These are phyloP conservation scores for Venturia asperata DNA, from an alignment of 2,329 filamentous ascomycete species.

Conservation along the genomic window DNA sequence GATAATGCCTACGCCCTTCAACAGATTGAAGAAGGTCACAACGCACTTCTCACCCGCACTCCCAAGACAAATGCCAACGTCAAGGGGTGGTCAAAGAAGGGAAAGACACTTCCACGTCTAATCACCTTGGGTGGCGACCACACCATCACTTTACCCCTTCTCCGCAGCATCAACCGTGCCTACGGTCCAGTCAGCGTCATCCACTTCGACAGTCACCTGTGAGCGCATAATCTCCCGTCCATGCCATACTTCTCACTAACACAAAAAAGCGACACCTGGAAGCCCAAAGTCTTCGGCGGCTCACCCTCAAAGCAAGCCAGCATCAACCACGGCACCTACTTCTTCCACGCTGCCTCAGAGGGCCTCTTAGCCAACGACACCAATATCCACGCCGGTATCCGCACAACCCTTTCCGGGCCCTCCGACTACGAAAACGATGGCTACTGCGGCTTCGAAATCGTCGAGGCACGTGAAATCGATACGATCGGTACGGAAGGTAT, in stretches of 20 bases:
- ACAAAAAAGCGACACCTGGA: slow-evolving; percentile 50
- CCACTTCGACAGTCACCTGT: slow-evolving; percentile 56
- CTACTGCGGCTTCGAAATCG: slow-evolving; percentile 76
- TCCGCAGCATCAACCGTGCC: slow-evolving; percentile 53
- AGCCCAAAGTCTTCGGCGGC: slow-evolving; percentile 79
- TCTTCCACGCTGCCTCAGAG: slow-evolving; percentile 73
- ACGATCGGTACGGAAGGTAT: slow-evolving; percentile 65
- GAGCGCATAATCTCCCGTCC: slow-evolving; percentile 22
- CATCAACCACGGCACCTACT: slow-evolving; percentile 86
- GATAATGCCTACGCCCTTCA: slow-evolving; percentile 75
- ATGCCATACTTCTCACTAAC: slow-evolving; percentile 10
- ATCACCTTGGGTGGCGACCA: slow-evolving; percentile 64
- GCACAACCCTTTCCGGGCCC: slow-evolving; percentile 70
- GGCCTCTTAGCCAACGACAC: slow-evolving; percentile 73
- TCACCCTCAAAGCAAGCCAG: slow-evolving; percentile 66
- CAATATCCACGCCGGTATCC: slow-evolving; percentile 82
- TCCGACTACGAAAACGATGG: slow-evolving; percentile 81
- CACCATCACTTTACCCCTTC: slow-evolving; percentile 53
- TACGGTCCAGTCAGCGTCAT: slow-evolving; percentile 62
- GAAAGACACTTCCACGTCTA: slow-evolving; percentile 69
- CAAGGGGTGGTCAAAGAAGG: slow-evolving; percentile 56
- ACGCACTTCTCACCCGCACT: slow-evolving; percentile 61
- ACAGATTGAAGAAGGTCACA: slow-evolving; percentile 82
- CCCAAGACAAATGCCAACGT: slow-evolving; percentile 63
- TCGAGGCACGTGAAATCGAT: slow-evolving; percentile 67